phyloP scores from a whole-genome alignment of 805 yeast genomes.

The Kluyveromyces starmeri region DNA sequence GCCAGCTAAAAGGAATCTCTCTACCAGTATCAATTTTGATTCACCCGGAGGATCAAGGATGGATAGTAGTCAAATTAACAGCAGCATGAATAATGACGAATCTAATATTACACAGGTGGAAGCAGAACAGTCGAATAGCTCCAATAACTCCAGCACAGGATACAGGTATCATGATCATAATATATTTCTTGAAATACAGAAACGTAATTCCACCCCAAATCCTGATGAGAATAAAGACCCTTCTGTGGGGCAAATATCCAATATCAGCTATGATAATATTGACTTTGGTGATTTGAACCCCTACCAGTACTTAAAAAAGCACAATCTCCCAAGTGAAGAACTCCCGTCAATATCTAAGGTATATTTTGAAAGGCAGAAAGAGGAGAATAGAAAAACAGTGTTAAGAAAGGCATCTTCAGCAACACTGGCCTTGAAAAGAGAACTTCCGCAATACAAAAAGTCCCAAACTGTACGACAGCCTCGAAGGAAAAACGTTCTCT shows the following conservation, averaged over 20 bases:
- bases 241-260: background rate
- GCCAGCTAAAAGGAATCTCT: conserved; percentile 26
- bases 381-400: conserved; percentile 26
- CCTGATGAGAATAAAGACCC: conserved; percentile 1
- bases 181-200: conserved; percentile 6
- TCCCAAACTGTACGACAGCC: conserved; percentile 6
- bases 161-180: conserved; percentile 5
- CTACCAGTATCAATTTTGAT: conserved; percentile 10
- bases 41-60: conserved; percentile 1
- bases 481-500: conserved; percentile 7
- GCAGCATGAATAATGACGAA: conserved; percentile 5
- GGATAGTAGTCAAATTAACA: conserved; percentile 3
- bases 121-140: conserved; percentile 5
- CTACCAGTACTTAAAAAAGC: conserved; percentile 31
- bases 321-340: conserved; percentile 31
- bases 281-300: conserved; percentile 35
- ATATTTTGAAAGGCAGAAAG: conserved; percentile 32
- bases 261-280: conserved; percentile 9
- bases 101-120: conserved; percentile 6
- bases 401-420: conserved; percentile 14
- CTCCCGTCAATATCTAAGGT: conserved; percentile 30
- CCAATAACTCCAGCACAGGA: conserved; percentile 1
- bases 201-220: conserved; percentile 1
- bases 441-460: conserved; percentile 1
- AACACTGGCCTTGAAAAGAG: conserved; percentile 7